phyloP scores from a whole-genome alignment of 73 alveolate genomes.

The Tetrahymena borealis region DNA sequence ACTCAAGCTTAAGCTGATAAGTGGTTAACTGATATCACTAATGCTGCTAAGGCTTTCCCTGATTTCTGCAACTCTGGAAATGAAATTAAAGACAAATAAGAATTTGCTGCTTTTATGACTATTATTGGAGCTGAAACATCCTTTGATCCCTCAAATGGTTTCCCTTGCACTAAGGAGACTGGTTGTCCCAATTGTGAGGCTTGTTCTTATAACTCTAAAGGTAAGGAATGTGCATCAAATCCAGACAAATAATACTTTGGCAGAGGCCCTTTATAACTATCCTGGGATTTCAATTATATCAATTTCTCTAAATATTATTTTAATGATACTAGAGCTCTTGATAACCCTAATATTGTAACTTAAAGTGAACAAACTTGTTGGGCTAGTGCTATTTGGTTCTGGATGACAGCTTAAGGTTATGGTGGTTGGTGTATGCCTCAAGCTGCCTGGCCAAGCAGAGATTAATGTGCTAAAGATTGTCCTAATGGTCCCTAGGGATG shows the following conservation, averaged over 20 bases:
- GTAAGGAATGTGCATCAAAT: neutral
- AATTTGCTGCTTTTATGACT: neutral
- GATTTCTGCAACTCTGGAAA: neutral
- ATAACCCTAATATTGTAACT: neutral
- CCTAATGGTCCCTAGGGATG: neutral
- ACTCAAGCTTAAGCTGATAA: neutral
- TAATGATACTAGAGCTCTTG: neutral
- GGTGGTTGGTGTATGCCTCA: neutral
- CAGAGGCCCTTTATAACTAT: neutral
- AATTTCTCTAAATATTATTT: neutral
- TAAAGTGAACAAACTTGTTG: neutral
- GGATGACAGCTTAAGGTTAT: neutral
- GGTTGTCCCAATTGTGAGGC: neutral
- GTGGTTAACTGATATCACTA: neutral
- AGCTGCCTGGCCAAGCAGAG: constrained; percentile 2
- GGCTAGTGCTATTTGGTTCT: neutral
- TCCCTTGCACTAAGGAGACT: neutral
- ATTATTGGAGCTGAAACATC: neutral
- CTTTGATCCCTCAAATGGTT: neutral
- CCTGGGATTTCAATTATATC: neutral
- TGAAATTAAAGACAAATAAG: neutral
- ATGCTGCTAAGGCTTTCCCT: neutral
- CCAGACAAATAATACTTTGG: neutral
- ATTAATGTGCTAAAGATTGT: neutral
- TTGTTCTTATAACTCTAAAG: neutral